phyloP scores from a whole-genome alignment of 1,139 yeast species.

The Blastobotrys indianensis region DNA sequence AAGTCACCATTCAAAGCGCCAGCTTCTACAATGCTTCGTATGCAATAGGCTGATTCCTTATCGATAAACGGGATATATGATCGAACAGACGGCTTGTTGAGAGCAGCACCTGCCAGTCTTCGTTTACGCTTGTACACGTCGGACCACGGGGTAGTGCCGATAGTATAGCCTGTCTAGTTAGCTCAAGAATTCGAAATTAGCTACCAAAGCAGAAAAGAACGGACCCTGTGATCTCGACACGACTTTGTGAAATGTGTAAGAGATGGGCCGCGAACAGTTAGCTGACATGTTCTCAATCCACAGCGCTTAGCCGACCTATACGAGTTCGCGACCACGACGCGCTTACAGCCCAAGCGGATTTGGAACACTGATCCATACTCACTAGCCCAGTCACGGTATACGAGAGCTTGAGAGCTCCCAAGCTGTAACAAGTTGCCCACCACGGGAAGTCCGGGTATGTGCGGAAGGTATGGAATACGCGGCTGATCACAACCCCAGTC shows the following conservation, averaged over 20 bases:
- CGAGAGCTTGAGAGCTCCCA: conserved; percentile 46
- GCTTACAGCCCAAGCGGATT: conserved; percentile 51
- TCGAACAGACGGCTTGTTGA: conserved; percentile 39
- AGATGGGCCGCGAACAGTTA: conserved; percentile 60
- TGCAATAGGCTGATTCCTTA: conserved; percentile 35
- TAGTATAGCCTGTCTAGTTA: conserved; percentile 37
- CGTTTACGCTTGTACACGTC: conserved; percentile 48
- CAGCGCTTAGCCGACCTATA: conserved; percentile 46
- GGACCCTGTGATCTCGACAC: conserved; percentile 48
- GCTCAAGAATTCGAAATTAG: neutral
- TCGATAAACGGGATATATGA: conserved; percentile 40
- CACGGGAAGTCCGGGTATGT: conserved; percentile 47
- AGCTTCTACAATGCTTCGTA: conserved; percentile 13
- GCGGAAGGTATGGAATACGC: conserved; percentile 37
- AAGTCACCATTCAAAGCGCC: conserved; percentile 31
- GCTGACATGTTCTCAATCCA: conserved; percentile 52
- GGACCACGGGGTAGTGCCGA: conserved; percentile 73
- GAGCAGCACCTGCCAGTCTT: conserved; percentile 47
- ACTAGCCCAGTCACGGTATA: conserved; percentile 45
- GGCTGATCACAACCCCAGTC: conserved; percentile 12
- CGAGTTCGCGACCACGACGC: conserved; percentile 61
- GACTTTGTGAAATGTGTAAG: conserved; percentile 62
- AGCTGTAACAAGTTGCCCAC: conserved; percentile 48
- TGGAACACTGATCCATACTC: conserved; percentile 51
- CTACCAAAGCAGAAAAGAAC: no score